Conservation (phyloP, 768 basidiomycete species). For the Astraeus odoratus region DNA sequence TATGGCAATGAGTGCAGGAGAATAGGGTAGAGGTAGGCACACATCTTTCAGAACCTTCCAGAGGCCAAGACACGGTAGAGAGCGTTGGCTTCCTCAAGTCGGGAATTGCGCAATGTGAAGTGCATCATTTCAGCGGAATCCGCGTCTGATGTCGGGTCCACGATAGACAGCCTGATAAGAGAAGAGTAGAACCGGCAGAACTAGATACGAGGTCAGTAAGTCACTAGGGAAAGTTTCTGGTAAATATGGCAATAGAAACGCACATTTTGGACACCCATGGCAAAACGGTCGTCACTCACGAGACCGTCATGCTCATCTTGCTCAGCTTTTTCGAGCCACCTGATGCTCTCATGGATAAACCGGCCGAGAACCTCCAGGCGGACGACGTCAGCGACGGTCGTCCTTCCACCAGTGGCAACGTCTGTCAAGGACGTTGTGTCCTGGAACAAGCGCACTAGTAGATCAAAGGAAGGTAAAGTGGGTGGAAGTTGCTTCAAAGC, state of each 20-base stretch:
- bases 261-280: slow-evolving; percentile 68
- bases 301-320: slow-evolving; percentile 60
- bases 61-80: slow-evolving; percentile 61
- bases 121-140: slow-evolving; percentile 75
- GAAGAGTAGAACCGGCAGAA: slow-evolving; percentile 73
- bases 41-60: slow-evolving; percentile 22
- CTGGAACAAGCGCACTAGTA: slow-evolving; percentile 61
- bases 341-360: slow-evolving; percentile 65
- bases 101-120: slow-evolving; percentile 64
- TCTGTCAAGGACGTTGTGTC: slow-evolving; percentile 47
- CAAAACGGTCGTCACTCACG: slow-evolving; percentile 66
- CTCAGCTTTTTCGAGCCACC: slow-evolving; percentile 66
- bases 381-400: slow-evolving; percentile 59
- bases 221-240: not conserved
- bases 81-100: slow-evolving; percentile 70
- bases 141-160: slow-evolving; percentile 55
- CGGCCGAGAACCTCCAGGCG: slow-evolving; percentile 58
- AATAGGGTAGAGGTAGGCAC: not conserved
- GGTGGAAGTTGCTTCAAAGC: slow-evolving; percentile 63
- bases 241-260: slow-evolving; percentile 17
- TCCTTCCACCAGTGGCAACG: slow-evolving; percentile 36
- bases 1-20: not conserved
- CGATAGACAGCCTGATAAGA: slow-evolving; percentile 57
- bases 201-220: slow-evolving; percentile 17
- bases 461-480: slow-evolving; percentile 64